These are phyloP conservation scores for Talaromyces borbonicus DNA, from an alignment of 495 filamentous ascomycete genomes.

Conservation along the genomic window DNA sequence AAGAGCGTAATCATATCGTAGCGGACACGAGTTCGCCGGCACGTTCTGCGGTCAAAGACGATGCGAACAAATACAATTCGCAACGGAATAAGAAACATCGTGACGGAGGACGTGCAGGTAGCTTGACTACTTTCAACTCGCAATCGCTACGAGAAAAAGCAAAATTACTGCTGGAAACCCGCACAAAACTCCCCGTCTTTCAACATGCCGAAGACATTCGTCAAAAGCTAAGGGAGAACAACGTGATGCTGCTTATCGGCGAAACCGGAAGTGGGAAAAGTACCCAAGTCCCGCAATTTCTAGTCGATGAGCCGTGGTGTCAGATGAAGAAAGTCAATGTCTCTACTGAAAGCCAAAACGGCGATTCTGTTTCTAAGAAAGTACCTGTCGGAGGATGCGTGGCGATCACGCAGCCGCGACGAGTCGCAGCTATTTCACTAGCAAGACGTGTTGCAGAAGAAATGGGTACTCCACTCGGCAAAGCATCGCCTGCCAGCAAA, in stretches of 20 bases:
- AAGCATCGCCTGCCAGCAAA: constrained; percentile 51
- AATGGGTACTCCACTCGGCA: constrained; percentile 72
- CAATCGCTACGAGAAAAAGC: constrained; percentile 35
- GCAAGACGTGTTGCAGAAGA: constrained; percentile 84
- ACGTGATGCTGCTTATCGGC: constrained; percentile 80
- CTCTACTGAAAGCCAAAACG: constrained; percentile 25
- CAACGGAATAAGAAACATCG: no score
- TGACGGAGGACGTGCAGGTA: no score
- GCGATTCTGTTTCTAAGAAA: constrained; percentile 33
- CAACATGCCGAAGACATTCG: constrained; percentile 59
- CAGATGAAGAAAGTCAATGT: constrained; percentile 39
- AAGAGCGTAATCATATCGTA: constrained; percentile 6
- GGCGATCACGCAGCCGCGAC: constrained; percentile 87
- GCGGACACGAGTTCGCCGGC: neutral
- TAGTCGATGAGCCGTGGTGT: constrained; percentile 74
- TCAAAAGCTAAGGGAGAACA: constrained; percentile 48
- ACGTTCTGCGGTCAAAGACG: neutral
- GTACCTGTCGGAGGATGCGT: constrained; percentile 71
- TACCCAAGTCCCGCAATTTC: constrained; percentile 91
- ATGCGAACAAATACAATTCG: neutral
- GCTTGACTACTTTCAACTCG: no score
- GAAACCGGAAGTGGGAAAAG: constrained; percentile 96
- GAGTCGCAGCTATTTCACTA: constrained; percentile 90
- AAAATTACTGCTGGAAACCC: constrained; percentile 36
- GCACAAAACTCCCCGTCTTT: constrained; percentile 75